Conservation (phyloP, 2,329 filamentous ascomycete species). For the Furcasterigmium sp. region DNA sequence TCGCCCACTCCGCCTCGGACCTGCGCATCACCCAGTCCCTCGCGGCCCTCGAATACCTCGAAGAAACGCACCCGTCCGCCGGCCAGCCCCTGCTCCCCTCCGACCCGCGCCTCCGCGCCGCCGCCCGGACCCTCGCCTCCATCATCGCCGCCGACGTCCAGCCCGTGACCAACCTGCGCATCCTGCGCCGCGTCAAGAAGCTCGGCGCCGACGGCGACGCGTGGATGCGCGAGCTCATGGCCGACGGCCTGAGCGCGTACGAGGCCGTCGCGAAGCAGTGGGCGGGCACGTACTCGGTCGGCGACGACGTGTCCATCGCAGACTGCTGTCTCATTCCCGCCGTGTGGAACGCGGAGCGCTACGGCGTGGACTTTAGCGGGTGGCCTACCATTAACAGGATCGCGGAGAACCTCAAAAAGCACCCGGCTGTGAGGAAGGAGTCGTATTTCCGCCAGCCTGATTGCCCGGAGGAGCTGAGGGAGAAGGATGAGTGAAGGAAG, state of each 20-base stretch:
- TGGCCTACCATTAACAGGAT: constrained; percentile 43
- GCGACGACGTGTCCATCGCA: constrained; percentile 49
- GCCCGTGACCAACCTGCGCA: constrained; percentile 53
- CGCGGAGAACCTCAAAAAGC: constrained; percentile 35
- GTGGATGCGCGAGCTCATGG: constrained; percentile 48
- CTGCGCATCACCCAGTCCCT: constrained; percentile 51
- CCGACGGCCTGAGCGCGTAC: constrained; percentile 50
- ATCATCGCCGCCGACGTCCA: constrained; percentile 55
- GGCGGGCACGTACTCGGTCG: constrained; percentile 49
- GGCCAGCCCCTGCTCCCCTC: constrained; percentile 38
- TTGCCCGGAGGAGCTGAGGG: constrained; percentile 23
- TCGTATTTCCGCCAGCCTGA: constrained; percentile 51
- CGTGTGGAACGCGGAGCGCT: constrained; percentile 50
- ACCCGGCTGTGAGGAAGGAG: constrained; percentile 45
- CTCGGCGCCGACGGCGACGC: constrained; percentile 35
- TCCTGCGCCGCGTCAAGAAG: constrained; percentile 41
- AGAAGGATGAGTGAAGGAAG: too few species aligned
- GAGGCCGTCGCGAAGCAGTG: constrained; percentile 34
- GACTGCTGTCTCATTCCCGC: constrained; percentile 55
- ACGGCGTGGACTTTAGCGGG: constrained; percentile 43
- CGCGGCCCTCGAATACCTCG: constrained; percentile 57
- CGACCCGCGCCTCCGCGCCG: constrained; percentile 36
- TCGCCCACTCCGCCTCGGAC: constrained; percentile 24
- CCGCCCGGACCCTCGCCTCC: constrained; percentile 44
- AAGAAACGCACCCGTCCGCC: constrained; percentile 41